Evolutionary conservation across 2,329 filamentous ascomycete genomes (phyloP).

Genomic region (Ophioceras dolichostomum): DNA sequence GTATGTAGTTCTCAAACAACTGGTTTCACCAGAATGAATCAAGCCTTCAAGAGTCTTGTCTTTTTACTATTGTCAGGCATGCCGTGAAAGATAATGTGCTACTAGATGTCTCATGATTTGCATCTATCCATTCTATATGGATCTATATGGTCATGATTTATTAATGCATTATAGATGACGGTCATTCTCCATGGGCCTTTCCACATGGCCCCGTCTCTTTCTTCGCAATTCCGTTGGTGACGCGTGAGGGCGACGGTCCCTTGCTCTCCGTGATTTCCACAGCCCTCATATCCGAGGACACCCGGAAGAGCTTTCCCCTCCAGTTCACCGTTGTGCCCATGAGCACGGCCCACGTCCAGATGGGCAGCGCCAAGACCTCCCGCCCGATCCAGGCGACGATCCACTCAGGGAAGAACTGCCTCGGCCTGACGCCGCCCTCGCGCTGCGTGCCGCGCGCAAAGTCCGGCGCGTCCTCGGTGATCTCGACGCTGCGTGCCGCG

Average conservation of each 20-base stretch:
- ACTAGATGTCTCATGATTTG: not conserved
- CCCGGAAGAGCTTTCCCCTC: slow-evolving; percentile 72
- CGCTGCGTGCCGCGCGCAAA: slow-evolving; percentile 47
- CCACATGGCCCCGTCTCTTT: not conserved
- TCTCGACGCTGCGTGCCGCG: slow-evolving; percentile 55
- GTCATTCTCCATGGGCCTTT: not conserved
- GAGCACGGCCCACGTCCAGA: slow-evolving; percentile 84
- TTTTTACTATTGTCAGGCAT: no score
- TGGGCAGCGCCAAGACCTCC: slow-evolving; percentile 70
- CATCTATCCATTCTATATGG: not conserved
- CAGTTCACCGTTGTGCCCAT: slow-evolving; percentile 81
- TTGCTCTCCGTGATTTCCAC: slow-evolving; percentile 23
- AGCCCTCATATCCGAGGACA: slow-evolving; percentile 76
- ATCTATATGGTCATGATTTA: not conserved
- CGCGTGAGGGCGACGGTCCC: not conserved
- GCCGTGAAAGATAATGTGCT: no score
- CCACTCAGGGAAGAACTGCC: slow-evolving; percentile 55
- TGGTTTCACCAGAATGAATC: no score
- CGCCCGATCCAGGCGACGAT: slow-evolving; percentile 72
- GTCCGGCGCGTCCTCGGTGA: slow-evolving; percentile 58
- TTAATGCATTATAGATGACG: not conserved
- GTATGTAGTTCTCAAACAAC: no score
- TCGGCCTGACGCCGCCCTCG: slow-evolving; percentile 26
- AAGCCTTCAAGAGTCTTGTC: no score
- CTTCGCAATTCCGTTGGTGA: slow-evolving; percentile 1